Evolutionary conservation across 192 early-diverging fungal genomes (phyloP), one percentile per base, ranked within the genome.

Genomic region (Backusella psychrophila): DNA sequence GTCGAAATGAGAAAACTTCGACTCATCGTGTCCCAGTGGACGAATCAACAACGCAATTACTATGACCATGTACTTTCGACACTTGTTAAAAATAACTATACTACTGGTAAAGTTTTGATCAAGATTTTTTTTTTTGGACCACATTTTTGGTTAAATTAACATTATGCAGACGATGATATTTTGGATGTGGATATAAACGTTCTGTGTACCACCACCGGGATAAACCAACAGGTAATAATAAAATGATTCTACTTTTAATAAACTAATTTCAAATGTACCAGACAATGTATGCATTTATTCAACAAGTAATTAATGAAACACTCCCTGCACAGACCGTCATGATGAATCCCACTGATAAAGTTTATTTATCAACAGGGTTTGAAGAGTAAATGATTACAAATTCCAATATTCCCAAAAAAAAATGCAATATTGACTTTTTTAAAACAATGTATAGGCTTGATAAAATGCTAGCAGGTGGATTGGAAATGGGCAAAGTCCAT

Each of bases 231-330:
- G 23, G 23, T 29, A 63, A 63, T 26, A 63, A 29, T 33, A 3
- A 0, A 33, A 33, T 33, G 33, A 33, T 33, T 33, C 0, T 33
- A 3, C 56, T 23, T 29, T 4, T 14, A 29, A 29, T 29, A 29
- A 29, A 4, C 56, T 29, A 63, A 63, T 63, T 29, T 26, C 12
- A 63, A 63, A 49, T 5, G 0, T 21, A 14, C 4, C 29, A 63
- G 56, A 63, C 21, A 21, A 23, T 63, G 56, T 14, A 29, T 29
- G 56, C 56, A 63, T 63, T 63, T 63, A 29, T 63, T 29, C 56
- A 63, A 63, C 56, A 63, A 4, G 56, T 63, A 63, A 63, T 63
- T 63, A 63, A 63, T 63, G 56, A 63, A 29, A 63, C 56, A 63
- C 56, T 63, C 56, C 56, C 56, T 63, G 12, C 8, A 11, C 23